Conservation (phyloP, 306 rosid species). For the Sesbania bispinosa region DNA sequence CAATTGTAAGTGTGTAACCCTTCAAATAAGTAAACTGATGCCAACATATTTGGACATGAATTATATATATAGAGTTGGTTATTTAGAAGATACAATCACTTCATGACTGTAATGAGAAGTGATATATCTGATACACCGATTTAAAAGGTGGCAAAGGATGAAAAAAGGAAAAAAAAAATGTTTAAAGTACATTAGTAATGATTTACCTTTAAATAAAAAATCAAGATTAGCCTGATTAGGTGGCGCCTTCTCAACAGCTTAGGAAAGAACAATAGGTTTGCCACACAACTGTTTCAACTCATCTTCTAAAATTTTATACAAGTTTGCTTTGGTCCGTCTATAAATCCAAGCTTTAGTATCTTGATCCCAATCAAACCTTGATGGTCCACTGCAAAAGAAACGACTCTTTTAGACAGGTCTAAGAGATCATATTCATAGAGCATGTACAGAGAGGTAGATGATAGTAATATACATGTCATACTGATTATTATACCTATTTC, state of each 20-base stretch:
- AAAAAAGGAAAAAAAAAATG: not conserved
- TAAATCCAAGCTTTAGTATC: slow-evolving; percentile 69
- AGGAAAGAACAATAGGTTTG: slow-evolving; percentile 59
- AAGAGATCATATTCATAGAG: not conserved
- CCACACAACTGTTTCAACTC: slow-evolving; percentile 79
- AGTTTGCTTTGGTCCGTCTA: slow-evolving; percentile 64
- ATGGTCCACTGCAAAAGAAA: slow-evolving; percentile 70
- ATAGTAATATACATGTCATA: not conserved
- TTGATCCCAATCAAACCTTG: slow-evolving; percentile 87
- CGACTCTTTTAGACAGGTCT: not conserved
- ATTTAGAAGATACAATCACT: slow-evolving; percentile 21
- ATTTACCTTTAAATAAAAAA: slow-evolving; percentile 11
- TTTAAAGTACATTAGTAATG: not conserved
- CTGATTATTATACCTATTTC: not conserved
- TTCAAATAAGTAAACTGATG: not conserved
- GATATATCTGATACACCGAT: not conserved
- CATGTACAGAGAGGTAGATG: not conserved
- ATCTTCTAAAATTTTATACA: slow-evolving; percentile 48
- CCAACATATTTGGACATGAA: not conserved
- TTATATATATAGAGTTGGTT: not conserved
- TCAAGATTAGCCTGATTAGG: not conserved
- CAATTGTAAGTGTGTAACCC: not conserved
- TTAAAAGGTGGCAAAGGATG: not conserved
- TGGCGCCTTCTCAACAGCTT: slow-evolving; percentile 4
- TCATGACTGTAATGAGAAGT: not conserved